These are phyloP conservation scores for Sarcodon aspratus DNA, from an alignment of 768 basidiomycete species.

Conservation along the genomic window DNA sequence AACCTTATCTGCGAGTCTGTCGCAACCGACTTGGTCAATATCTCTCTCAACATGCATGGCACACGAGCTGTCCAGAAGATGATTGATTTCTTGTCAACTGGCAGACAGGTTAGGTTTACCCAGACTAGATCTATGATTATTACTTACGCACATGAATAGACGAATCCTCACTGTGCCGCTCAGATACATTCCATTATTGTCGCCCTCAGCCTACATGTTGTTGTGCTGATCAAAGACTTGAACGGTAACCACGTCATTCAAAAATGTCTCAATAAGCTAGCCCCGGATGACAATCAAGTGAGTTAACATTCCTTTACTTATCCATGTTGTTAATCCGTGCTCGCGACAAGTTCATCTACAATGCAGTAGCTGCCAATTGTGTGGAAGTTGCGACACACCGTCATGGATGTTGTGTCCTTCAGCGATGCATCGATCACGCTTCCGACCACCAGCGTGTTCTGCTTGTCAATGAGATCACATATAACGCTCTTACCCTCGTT, in stretches of 20 bases:
- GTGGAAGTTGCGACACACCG: constrained; percentile 98
- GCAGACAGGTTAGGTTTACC: constrained; percentile 67
- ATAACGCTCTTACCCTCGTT: constrained; percentile 92
- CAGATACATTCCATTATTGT: constrained; percentile 97
- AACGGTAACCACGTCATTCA: constrained; percentile 98
- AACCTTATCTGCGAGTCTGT: constrained; percentile 97
- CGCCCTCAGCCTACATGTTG: constrained; percentile 94
- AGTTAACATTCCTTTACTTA: constrained; percentile 1
- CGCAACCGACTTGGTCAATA: constrained; percentile 93
- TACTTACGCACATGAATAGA: constrained; percentile 49
- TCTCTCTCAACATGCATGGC: constrained; percentile 99
- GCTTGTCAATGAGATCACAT: constrained; percentile 97
- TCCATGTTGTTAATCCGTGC: neutral
- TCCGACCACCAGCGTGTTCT: constrained; percentile 92
- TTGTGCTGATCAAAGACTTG: constrained; percentile 97
- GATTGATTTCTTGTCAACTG: constrained; percentile 97
- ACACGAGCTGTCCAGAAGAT: constrained; percentile 99
- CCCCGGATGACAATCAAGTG: constrained; percentile 97
- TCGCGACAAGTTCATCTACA: constrained; percentile 81
- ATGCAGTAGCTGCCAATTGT: constrained; percentile 96
- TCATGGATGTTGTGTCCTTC: constrained; percentile 97
- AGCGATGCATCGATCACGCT: constrained; percentile 97
- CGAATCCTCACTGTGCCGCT: constrained; percentile 72
- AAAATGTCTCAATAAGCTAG: constrained; percentile 96
- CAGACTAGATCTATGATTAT: constrained; percentile 22